Conservation (phyloP, 192 early-diverging fungal genomes). For the Coemansia sp. region DNA sequence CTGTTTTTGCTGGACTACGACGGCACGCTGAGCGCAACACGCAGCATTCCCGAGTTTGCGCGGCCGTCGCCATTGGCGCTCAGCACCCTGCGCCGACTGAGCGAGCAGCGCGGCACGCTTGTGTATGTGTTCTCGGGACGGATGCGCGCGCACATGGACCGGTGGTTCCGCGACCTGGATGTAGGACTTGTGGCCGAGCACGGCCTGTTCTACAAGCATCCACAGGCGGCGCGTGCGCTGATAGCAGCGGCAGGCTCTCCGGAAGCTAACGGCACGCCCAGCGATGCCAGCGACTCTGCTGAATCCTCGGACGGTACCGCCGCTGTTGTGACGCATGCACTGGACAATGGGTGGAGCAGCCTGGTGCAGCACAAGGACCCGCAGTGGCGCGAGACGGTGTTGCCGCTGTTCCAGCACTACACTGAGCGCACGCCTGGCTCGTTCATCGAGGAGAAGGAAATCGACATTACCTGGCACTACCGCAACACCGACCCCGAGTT, state of each 20-base stretch:
- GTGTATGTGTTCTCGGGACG: conserved; percentile 98
- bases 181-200: conserved; percentile 97
- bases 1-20: conserved; percentile 96
- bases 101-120: conserved; percentile 77
- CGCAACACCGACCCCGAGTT: conserved; percentile 93
- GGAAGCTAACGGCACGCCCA: not conserved
- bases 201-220: conserved; percentile 97
- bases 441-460: conserved; percentile 99
- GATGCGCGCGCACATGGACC: conserved; percentile 80
- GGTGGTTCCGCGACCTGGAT: conserved; percentile 85
- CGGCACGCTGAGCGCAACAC: conserved; percentile 85
- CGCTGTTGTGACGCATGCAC: conserved; percentile 1
- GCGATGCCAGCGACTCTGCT: not conserved
- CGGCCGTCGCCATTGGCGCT: conserved; percentile 77
- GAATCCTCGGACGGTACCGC: not conserved
- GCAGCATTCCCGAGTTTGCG: conserved; percentile 91
- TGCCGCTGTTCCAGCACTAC: conserved; percentile 96
- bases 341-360: conserved; percentile 69
- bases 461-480: conserved; percentile 98
- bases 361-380: conserved; percentile 88
- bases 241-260: conserved; percentile 13
- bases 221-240: conserved; percentile 44
- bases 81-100: conserved; percentile 67
- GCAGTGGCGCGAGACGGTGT: conserved; percentile 89
- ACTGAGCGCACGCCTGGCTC: conserved; percentile 95